These are phyloP conservation scores for Penicillium roqueforti DNA, from an alignment of 495 filamentous ascomycete species.

Conservation along the genomic window DNA sequence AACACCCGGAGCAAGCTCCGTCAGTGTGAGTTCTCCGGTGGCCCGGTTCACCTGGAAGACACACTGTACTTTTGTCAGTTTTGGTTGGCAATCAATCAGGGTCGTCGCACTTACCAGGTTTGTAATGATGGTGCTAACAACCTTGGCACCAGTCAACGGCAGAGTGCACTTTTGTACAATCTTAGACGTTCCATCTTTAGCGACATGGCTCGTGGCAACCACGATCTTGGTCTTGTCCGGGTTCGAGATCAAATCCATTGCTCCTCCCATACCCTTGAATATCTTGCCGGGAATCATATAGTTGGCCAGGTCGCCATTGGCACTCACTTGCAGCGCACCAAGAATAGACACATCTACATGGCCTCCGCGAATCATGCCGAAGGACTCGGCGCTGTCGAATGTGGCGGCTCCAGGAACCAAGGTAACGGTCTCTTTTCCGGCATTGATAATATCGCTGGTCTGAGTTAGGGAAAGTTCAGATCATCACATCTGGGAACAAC, in stretches of 20 bases:
- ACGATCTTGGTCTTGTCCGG: conserved; percentile 84
- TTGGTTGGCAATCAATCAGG: not conserved
- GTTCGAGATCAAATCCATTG: conserved; percentile 90
- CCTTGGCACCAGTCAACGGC: conserved; percentile 78
- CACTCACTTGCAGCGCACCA: conserved; percentile 84
- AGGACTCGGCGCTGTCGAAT: conserved; percentile 84
- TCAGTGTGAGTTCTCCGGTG: conserved; percentile 66
- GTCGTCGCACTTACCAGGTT: conserved; percentile 61
- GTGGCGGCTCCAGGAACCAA: conserved; percentile 72
- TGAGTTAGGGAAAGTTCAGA: not conserved
- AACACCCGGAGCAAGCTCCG: conserved; percentile 81
- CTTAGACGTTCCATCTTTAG: conserved; percentile 85
- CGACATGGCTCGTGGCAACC: conserved; percentile 86
- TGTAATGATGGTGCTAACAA: conserved; percentile 88
- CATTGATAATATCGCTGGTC: conserved; percentile 76
- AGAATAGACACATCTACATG: conserved; percentile 86
- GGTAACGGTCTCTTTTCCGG: conserved; percentile 91
- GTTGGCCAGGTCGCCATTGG: conserved; percentile 79
- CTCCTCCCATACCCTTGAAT: conserved; percentile 92
- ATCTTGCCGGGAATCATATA: conserved; percentile 90
- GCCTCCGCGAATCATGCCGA: conserved; percentile 89
- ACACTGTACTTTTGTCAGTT: conserved; percentile 32
- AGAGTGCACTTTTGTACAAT: conserved; percentile 81
- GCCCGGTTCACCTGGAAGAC: conserved; percentile 86
- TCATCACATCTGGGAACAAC: conserved; percentile 5